Percentiles rank a stretch among this genome's conserved stretches.
Evolutionary conservation across 2,329 filamentous ascomycete genomes (phyloP).

Genomic region (Penicillium digitatum): DNA sequence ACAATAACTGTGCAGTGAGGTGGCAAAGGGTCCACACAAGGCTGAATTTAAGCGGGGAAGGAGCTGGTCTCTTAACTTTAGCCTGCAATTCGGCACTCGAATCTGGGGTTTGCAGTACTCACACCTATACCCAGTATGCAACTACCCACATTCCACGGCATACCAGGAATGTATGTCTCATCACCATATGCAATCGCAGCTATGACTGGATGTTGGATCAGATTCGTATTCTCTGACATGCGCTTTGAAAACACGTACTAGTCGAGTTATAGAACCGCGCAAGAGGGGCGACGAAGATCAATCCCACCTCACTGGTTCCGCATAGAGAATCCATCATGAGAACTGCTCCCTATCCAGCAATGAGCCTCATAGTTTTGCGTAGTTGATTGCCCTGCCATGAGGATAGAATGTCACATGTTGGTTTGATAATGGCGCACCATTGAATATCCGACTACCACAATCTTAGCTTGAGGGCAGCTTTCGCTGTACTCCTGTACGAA

Average conservation of each 20-base stretch:
- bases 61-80: neutral
- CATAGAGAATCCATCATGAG: slow-evolving; percentile 25
- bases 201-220: slow-evolving; percentile 11
- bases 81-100: neutral
- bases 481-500: slow-evolving; percentile 20
- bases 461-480: slow-evolving; percentile 21
- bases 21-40: slow-evolving; percentile 15
- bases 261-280: slow-evolving; percentile 14
- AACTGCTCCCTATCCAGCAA: slow-evolving; percentile 16
- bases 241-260: slow-evolving; percentile 4
- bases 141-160: slow-evolving; percentile 17
- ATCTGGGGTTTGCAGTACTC: slow-evolving; percentile 1
- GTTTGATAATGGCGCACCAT: slow-evolving; percentile 13
- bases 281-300: slow-evolving; percentile 10
- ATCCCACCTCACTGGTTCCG: slow-evolving; percentile 22
- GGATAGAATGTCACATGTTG: neutral
- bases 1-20: slow-evolving; percentile 17
- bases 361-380: neutral
- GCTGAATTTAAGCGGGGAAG: slow-evolving; percentile 6
- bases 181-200: slow-evolving; percentile 22
- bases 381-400: neutral
- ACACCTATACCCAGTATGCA: slow-evolving; percentile 20
- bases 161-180: slow-evolving; percentile 17
- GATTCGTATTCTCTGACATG: neutral
- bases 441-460: slow-evolving; percentile 23